Percentiles rank a stretch among this genome's conserved stretches.
These are phyloP conservation scores for Aspergillus arachidicola DNA, from an alignment of 2,329 filamentous ascomycete genomes.

Conservation along the genomic window DNA sequence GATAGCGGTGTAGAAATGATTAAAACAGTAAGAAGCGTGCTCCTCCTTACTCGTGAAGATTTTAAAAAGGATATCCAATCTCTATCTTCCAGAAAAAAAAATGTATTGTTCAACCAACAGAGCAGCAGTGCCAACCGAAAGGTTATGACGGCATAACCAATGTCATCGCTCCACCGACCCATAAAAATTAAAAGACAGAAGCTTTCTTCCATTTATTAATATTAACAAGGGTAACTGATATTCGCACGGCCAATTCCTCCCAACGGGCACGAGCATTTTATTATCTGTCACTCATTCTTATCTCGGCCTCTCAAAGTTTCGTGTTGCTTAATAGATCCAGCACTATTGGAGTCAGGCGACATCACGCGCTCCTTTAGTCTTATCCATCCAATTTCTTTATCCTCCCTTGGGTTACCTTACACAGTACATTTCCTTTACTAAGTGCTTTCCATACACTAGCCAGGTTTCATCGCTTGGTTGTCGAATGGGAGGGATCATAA, in stretches of 20 bases:
- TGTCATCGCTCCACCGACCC: conserved; percentile 15
- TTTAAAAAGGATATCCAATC: not conserved
- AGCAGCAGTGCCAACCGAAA: not conserved
- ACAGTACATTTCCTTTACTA: not conserved
- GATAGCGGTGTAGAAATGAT: not conserved
- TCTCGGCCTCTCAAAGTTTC: not conserved
- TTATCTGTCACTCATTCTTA: not conserved
- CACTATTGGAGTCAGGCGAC: not conserved
- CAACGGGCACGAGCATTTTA: not conserved
- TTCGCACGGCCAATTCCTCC: not conserved
- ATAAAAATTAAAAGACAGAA: not conserved
- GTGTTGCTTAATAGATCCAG: not conserved
- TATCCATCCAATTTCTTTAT: not conserved
- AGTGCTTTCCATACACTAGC: not conserved
- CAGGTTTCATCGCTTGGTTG: not conserved
- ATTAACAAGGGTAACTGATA: not conserved
- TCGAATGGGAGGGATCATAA: not conserved
- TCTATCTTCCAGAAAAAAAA: not conserved
- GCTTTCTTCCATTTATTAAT: not conserved
- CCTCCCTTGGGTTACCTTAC: not conserved
- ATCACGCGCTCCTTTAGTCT: not conserved
- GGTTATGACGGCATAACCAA: conserved; percentile 16
- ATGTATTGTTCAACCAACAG: not conserved
- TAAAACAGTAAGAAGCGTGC: not conserved
- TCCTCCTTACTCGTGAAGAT: not conserved